A percentile compares a stretch with the other conserved stretches of the same genome.
phyloP scores from a whole-genome alignment of 129 eudicot species.

The Lactuca saligna region DNA sequence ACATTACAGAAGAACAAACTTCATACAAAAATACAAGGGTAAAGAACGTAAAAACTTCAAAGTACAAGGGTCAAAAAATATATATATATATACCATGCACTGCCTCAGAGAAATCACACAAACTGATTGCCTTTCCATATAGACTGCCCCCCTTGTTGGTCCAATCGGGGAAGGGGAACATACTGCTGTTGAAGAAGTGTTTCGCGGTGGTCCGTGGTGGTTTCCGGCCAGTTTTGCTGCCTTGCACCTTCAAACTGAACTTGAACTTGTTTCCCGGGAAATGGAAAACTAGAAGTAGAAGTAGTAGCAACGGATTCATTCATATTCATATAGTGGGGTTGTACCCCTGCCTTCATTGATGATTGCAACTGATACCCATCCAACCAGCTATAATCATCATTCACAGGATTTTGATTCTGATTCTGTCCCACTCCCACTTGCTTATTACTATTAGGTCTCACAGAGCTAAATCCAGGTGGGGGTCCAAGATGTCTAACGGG shows the following conservation, averaged over 20 bases:
- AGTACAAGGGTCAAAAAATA: background rate
- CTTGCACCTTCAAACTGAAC: conserved; percentile 40
- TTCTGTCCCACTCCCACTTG: conserved; percentile 31
- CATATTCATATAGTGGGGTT: conserved; percentile 19
- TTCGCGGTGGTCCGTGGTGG: conserved; percentile 19
- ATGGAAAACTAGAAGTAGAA: conserved; percentile 37
- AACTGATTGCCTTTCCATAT: conserved; percentile 48
- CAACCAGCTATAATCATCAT: conserved; percentile 52
- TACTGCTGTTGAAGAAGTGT: conserved; percentile 40
- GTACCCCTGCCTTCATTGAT: conserved; percentile 28
- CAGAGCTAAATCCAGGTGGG: conserved; percentile 67
- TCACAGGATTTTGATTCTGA: conserved; percentile 38
- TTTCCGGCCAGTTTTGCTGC: conserved; percentile 10
- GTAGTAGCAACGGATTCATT: conserved; percentile 35
- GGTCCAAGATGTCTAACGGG: conserved; percentile 70
- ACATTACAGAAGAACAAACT: conserved; percentile 1
- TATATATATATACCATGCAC: conserved; percentile 27
- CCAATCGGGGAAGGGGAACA: conserved; percentile 37
- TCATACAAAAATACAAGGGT: background rate
- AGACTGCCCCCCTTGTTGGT: conserved; percentile 55
- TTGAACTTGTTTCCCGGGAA: conserved; percentile 60
- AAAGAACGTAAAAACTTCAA: background rate
- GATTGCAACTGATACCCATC: conserved; percentile 55
- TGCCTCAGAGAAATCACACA: conserved; percentile 41
- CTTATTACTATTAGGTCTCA: conserved; percentile 35